Percentiles rank a stretch among this genome's conserved stretches.
These are phyloP conservation scores for Phytophthora tentaculata DNA, from an alignment of 352 stramenopile genomes.

Conservation along the genomic window DNA sequence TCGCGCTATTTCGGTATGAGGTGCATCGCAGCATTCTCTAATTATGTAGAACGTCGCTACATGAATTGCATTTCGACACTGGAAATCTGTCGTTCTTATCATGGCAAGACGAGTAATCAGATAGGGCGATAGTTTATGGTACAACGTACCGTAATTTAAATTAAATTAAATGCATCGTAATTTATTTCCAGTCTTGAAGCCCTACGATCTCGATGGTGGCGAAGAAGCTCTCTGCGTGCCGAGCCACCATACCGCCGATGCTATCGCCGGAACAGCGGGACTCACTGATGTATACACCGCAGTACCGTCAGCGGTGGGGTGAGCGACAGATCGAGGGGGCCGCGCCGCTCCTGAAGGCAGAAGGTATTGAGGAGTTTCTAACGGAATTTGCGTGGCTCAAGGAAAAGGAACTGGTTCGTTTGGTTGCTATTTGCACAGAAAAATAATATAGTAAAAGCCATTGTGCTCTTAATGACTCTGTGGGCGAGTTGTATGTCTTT, in stretches of 20 bases:
- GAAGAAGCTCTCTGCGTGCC: conserved; percentile 39
- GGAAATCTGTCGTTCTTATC: too few species aligned
- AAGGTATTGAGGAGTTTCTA: conserved; percentile 62
- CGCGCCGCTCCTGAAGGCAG: conserved; percentile 28
- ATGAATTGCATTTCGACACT: too few species aligned
- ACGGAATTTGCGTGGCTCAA: conserved; percentile 51
- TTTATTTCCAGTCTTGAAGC: conserved; percentile 15
- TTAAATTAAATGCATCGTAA: background rate
- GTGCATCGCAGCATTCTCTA: background rate
- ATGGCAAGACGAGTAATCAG: too few species aligned
- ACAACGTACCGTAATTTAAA: background rate
- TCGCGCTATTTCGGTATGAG: conserved; percentile 10
- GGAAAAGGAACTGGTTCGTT: conserved; percentile 44
- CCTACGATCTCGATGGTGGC: conserved; percentile 21
- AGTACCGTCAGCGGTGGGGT: conserved; percentile 54
- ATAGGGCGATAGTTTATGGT: too few species aligned
- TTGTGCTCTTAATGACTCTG: too few species aligned
- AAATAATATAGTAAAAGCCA: background rate
- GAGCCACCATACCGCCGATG: conserved; percentile 64
- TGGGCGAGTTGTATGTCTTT: too few species aligned
- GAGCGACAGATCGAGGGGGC: conserved; percentile 12
- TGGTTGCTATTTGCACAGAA: background rate
- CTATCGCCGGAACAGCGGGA: conserved; percentile 36
- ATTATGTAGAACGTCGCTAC: too few species aligned
- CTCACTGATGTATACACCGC: conserved; percentile 22